A percentile compares a stretch with the other conserved stretches of the same genome.
Evolutionary conservation across 768 basidiomycete species (phyloP).

Genomic region (Rhizopogon roseolus): DNA sequence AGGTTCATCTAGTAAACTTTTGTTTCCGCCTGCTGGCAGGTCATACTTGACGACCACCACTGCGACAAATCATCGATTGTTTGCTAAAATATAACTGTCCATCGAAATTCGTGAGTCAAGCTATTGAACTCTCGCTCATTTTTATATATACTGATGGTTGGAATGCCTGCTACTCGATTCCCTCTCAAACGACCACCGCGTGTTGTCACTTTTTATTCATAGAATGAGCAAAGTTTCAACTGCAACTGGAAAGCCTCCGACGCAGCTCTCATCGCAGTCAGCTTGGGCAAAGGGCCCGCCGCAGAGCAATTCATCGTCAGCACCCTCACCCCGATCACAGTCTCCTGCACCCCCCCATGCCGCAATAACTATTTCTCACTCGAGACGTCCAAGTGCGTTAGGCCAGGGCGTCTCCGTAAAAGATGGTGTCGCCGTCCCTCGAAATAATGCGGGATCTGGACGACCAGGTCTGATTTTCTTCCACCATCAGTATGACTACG

Average conservation of each 20-base stretch:
- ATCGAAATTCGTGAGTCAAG: constrained; percentile 38
- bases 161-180: background rate
- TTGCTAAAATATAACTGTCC: constrained; percentile 40
- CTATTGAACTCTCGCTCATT: constrained; percentile 8
- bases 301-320: constrained; percentile 40
- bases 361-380: constrained; percentile 52
- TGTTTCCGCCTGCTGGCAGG: constrained; percentile 82
- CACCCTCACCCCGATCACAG: constrained; percentile 68
- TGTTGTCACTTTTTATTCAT: background rate
- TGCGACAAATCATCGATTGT: constrained; percentile 51
- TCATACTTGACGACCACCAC: constrained; percentile 82
- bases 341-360: constrained; percentile 61
- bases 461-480: constrained; percentile 53
- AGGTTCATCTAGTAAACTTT: constrained; percentile 40
- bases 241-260: constrained; percentile 65
- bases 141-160: background rate
- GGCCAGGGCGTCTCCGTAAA: constrained; percentile 68
- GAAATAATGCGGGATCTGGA: constrained; percentile 56
- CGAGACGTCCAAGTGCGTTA: constrained; percentile 74
- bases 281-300: constrained; percentile 92
- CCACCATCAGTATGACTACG: background rate
- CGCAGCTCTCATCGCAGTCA: constrained; percentile 73
- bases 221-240: constrained; percentile 95
- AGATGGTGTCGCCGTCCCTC: constrained; percentile 73
- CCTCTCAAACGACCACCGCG: too few species aligned